Evolutionary conservation across 169 alveolate genomes (phyloP).

Genomic region (Plasmodium ovale): DNA sequence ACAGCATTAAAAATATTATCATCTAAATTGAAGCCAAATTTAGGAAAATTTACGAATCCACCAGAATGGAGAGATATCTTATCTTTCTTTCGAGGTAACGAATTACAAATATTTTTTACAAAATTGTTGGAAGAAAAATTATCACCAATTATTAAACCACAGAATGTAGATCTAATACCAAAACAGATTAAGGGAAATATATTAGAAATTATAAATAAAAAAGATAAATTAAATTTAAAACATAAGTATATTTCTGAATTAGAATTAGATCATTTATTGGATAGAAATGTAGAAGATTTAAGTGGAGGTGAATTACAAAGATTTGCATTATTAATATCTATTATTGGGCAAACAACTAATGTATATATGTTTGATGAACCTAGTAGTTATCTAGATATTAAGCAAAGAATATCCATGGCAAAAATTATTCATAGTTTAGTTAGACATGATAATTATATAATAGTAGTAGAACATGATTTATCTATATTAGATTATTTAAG

Average conservation of each 20-base stretch:
- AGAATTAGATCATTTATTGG: conserved; percentile 94
- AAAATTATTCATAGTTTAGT: conserved; percentile 92
- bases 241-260: conserved; percentile 90
- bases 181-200: conserved; percentile 90
- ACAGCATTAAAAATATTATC: conserved; percentile 97
- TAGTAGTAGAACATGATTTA: conserved; percentile 99
- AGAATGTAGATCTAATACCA: conserved; percentile 98
- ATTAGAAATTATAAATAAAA: conserved; percentile 90
- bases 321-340: conserved; percentile 96
- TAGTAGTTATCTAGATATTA: conserved; percentile 98
- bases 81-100: conserved; percentile 97
- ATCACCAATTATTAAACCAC: conserved; percentile 97
- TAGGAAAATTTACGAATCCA: conserved; percentile 96
- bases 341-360: conserved; percentile 93
- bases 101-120: conserved; percentile 96
- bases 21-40: conserved; percentile 98
- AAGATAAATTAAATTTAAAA: conserved; percentile 91
- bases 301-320: conserved; percentile 99
- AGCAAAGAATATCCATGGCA: conserved; percentile 97
- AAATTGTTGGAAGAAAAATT: conserved; percentile 96
- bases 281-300: conserved; percentile 94
- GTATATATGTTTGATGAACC: conserved; percentile 99
- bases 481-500: conserved; percentile 99
- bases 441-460: conserved; percentile 94
- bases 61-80: conserved; percentile 98